Percentiles rank a stretch among this genome's conserved stretches.
These are phyloP conservation scores for Pogostemon cablin DNA, from an alignment of 257 asterid genomes.

Conservation along the genomic window DNA sequence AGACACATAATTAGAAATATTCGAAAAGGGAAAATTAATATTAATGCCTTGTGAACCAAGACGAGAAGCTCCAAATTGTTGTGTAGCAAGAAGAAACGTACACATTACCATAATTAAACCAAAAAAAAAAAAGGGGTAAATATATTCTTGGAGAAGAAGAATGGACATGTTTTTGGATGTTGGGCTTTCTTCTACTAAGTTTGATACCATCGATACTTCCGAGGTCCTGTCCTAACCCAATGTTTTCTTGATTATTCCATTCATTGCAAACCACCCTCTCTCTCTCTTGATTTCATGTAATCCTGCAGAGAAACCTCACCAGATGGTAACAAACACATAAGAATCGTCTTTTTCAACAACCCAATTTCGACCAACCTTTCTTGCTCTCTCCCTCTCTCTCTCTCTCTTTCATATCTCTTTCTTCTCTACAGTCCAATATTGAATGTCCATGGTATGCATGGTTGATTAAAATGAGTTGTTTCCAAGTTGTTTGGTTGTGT, in stretches of 20 bases:
- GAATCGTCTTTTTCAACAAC: too few relatives aligned
- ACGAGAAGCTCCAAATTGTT: constrained; percentile 13
- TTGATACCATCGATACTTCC: constrained; percentile 27
- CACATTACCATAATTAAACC: not conserved
- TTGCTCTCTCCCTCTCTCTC: not conserved
- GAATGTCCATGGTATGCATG: too few relatives aligned
- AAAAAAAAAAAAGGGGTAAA: not conserved
- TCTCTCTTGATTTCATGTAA: not conserved
- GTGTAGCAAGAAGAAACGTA: not conserved
- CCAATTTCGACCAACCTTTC: too few relatives aligned
- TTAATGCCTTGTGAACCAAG: constrained; percentile 18
- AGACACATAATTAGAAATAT: too few relatives aligned
- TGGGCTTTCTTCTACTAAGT: not conserved
- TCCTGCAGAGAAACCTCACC: too few relatives aligned
- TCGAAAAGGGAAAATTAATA: not conserved
- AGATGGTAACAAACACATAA: too few relatives aligned
- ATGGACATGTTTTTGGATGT: not conserved
- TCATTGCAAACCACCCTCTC: constrained; percentile 14
- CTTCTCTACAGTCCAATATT: not conserved
- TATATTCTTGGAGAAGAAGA: constrained; percentile 31
- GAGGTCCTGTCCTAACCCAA: constrained; percentile 31
- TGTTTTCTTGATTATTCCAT: constrained; percentile 25
- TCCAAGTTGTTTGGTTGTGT: not conserved
- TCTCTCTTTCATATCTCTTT: not conserved
- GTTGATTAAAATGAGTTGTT: not conserved